Conservation (phyloP, 2,329 filamentous ascomycete species). For the Mycosphaerella arachidis region DNA sequence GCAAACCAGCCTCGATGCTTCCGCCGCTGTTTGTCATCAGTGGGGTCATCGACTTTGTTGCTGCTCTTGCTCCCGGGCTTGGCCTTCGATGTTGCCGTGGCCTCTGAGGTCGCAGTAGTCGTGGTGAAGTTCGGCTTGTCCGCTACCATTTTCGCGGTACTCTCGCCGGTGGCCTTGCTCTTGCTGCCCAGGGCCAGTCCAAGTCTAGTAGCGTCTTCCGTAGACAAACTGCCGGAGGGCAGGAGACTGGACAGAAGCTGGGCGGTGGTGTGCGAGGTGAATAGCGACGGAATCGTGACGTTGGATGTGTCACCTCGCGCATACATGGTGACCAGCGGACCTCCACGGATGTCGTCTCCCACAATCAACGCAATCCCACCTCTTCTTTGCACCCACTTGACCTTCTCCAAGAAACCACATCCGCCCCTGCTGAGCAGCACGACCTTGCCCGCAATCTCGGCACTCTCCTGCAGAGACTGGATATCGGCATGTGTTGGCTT, state of each 20-base stretch:
- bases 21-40: constrained; percentile 7
- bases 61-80: constrained; percentile 8
- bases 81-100: constrained; percentile 12
- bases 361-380: constrained; percentile 88
- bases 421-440: constrained; percentile 87
- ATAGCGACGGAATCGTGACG: constrained; percentile 86
- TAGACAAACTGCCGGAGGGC: constrained; percentile 54
- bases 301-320: constrained; percentile 95
- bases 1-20: constrained; percentile 40
- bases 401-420: constrained; percentile 94
- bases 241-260: constrained; percentile 86
- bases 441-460: constrained; percentile 89
- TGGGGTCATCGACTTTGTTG: constrained; percentile 26
- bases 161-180: constrained; percentile 7
- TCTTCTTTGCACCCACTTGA: constrained; percentile 90
- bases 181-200: constrained; percentile 34
- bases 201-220: constrained; percentile 49
- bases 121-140: constrained; percentile 30
- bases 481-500: constrained; percentile 70
- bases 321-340: constrained; percentile 93
- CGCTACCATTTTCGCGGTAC: constrained; percentile 9
- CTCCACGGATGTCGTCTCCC: constrained; percentile 85
- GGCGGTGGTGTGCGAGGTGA: constrained; percentile 91
- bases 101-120: constrained; percentile 19
- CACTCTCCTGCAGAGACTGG: constrained; percentile 82